phyloP scores from a whole-genome alignment of 208 protist species.

The Acanthamoeba healyi region DNA sequence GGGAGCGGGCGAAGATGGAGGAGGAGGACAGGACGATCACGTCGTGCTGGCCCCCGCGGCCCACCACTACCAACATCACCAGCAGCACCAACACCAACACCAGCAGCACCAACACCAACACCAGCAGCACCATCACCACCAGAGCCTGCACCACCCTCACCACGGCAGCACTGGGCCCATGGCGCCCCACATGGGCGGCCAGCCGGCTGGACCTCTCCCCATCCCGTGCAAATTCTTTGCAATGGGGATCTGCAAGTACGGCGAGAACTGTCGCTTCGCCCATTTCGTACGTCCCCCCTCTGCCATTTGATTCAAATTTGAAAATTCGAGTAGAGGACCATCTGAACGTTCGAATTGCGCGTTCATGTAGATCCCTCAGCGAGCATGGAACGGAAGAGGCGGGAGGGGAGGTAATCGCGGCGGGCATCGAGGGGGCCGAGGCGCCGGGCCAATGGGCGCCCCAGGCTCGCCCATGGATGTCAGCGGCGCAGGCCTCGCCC shows the following conservation, averaged over 20 bases:
- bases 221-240: conserved; percentile 34
- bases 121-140: background rate
- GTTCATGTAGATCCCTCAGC: background rate
- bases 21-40: background rate
- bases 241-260: conserved; percentile 34
- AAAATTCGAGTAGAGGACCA: background rate
- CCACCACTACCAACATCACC: background rate
- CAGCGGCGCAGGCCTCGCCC: background rate
- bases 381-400: background rate
- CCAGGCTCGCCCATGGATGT: background rate
- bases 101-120: background rate
- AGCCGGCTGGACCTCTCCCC: background rate
- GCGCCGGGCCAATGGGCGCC: background rate
- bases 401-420: background rate
- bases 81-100: background rate
- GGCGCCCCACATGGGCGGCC: background rate
- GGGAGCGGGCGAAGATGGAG: background rate
- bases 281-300: background rate
- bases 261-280: conserved; percentile 12
- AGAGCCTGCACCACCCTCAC: background rate
- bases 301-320: background rate
- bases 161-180: background rate
- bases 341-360: background rate
- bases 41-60: background rate
- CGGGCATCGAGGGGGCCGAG: background rate